phyloP scores from a whole-genome alignment of 2,329 filamentous ascomycete genomes.

The Spiromastix sp. region DNA sequence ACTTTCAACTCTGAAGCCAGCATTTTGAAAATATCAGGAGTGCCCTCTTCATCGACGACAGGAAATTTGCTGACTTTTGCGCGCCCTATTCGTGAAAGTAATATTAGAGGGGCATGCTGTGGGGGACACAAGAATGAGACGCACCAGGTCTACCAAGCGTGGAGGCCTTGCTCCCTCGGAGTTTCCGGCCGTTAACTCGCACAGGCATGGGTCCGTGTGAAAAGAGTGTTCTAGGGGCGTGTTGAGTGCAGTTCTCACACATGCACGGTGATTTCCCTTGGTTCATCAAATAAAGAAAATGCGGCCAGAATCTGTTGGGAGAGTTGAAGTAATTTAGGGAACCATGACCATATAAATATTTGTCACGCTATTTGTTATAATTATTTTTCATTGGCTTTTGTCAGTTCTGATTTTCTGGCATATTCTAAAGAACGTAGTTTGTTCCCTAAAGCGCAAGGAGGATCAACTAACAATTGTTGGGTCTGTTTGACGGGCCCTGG shows the following conservation, averaged over 20 bases:
- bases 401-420: conserved; percentile 3
- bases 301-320: conserved; percentile 43
- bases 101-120: too few relatives aligned
- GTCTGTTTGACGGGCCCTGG: conserved; percentile 35
- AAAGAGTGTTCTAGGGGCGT: too few relatives aligned
- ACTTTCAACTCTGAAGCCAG: conserved; percentile 39
- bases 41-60: conserved; percentile 40
- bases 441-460: too few relatives aligned
- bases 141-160: conserved; percentile 1
- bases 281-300: conserved; percentile 48
- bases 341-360: conserved; percentile 49
- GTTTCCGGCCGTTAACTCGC: too few relatives aligned
- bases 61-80: conserved; percentile 8
- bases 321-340: conserved; percentile 42
- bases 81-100: conserved; percentile 5
- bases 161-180: background rate
- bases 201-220: too few relatives aligned
- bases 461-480: conserved; percentile 21
- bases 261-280: conserved; percentile 34
- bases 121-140: too few relatives aligned
- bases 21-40: conserved; percentile 42
- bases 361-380: conserved; percentile 35
- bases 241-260: conserved; percentile 41
- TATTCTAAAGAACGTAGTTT: too few relatives aligned
- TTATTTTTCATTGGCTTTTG: background rate